Base-by-base conservation (phyloP, 2,329 filamentous ascomycete genomes). In the Helicocarpus griseus region DNA sequence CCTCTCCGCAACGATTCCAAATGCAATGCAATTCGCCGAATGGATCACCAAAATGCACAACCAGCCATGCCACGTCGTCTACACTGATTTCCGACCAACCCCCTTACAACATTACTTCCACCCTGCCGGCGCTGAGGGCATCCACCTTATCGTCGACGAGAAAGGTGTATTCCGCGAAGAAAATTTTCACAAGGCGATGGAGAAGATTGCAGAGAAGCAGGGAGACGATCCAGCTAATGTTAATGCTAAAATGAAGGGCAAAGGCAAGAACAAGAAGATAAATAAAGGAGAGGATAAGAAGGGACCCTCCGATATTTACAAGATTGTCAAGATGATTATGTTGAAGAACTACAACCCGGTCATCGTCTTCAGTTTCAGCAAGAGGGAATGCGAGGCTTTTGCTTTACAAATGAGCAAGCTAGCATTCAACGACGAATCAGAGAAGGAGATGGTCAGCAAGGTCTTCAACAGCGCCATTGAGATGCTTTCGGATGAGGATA, bases 331-430 rank as follows among this genome's bases (percentile, higher is more conserved):
- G 69, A 98, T 98, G 93, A 95, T 97, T 60, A 95, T 98, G 85
- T 79, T 88, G 71, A 95, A 90, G 74, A 93, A 87, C 65, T 94
- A 93, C 72, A 96, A 98, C 63, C 93, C 93, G 0, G 93, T 97
- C 61, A 98, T 98, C 65, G 89, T 98, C 36, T 98, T 98, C 80
- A 97, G 91, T 70, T 98, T 98, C 74, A 96, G 90, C 77, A 98
- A 98, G 75, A 81, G 91, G 58, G 91, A 97, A 63, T 96, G 91
- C 66, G 93, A 98, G 72, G 83, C 84, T 56, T 83, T 93, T 68
- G 93, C 93, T 1, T 75, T 98, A 44, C 81, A 89, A 60, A 90
- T 96, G 73, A 91, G 84, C 49, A 80, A 82, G 54, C 80, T 97
- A 63, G 84, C 87, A 44, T 96, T 98, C 79, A 98, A 98, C 72